phyloP scores from a whole-genome alignment of 2,329 filamentous ascomycete species.

The Epichloe amarillans region DNA sequence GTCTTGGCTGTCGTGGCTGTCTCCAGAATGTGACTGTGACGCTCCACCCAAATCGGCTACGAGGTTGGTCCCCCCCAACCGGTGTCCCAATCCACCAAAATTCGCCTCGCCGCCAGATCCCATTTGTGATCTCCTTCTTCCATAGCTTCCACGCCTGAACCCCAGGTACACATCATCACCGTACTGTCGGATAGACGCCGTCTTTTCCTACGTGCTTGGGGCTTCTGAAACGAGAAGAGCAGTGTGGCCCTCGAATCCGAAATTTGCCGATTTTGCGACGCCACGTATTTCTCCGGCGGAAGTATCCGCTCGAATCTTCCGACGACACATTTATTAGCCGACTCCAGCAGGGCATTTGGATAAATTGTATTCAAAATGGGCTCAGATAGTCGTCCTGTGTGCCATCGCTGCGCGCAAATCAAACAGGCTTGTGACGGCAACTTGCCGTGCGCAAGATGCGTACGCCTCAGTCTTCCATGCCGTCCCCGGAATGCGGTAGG shows the following conservation, averaged over 20 bases:
- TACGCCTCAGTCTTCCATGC: slow-evolving; percentile 20
- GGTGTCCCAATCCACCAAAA: not conserved
- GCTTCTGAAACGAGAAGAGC: not conserved
- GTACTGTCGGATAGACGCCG: not conserved
- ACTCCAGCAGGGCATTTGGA: not conserved
- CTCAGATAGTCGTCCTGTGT: slow-evolving; percentile 17
- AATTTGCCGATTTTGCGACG: not conserved
- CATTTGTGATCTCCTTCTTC: not conserved
- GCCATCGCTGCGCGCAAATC: slow-evolving; percentile 22
- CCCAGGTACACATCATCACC: not conserved
- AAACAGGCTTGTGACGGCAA: slow-evolving; percentile 23
- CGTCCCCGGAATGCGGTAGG: slow-evolving; percentile 13
- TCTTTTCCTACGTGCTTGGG: not conserved
- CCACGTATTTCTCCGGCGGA: not conserved
- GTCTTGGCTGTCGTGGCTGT: not conserved
- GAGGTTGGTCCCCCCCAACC: not conserved
- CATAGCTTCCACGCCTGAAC: not conserved
- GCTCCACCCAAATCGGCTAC: slow-evolving; percentile 5
- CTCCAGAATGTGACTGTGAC: not conserved
- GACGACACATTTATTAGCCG: not conserved
- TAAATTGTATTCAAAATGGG: slow-evolving; percentile 11
- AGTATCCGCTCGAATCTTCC: not conserved
- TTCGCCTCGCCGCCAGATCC: not conserved
- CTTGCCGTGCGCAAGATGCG: slow-evolving; percentile 19
- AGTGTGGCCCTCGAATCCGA: not conserved